Conservation (phyloP, 2,329 filamentous ascomycete genomes). For the Cryphonectria carpinicola region DNA sequence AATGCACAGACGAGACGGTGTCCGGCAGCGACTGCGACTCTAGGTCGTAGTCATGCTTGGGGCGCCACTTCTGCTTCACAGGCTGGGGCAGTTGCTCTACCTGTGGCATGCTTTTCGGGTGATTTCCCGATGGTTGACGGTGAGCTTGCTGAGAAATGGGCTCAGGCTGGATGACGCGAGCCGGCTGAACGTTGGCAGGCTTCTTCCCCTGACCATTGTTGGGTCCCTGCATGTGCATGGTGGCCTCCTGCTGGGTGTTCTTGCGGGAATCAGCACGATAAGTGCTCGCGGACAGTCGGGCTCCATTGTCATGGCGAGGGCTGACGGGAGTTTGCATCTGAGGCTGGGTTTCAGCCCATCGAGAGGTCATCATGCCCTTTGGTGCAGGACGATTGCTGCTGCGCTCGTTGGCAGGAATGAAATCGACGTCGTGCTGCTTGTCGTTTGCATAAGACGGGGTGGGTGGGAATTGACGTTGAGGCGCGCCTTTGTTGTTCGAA, state of each 20-base stretch:
- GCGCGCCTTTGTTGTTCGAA: background rate
- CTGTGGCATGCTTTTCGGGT: background rate
- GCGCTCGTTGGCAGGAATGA: background rate
- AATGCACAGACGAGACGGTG: slow-evolving; percentile 12
- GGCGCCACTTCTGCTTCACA: slow-evolving; percentile 15
- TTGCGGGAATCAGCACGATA: background rate
- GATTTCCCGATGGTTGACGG: background rate
- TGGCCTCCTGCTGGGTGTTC: background rate
- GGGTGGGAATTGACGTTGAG: background rate
- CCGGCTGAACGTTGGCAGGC: background rate
- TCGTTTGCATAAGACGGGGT: background rate
- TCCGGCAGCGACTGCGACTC: slow-evolving; percentile 24
- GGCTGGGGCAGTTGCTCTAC: background rate
- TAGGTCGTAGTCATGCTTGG: slow-evolving; percentile 14
- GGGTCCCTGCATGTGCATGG: background rate
- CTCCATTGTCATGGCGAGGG: background rate
- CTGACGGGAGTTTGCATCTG: background rate
- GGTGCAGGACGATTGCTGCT: background rate
- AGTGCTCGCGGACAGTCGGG: background rate
- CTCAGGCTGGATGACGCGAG: background rate
- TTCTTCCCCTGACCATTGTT: background rate
- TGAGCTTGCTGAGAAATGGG: background rate
- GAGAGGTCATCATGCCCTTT: slow-evolving; percentile 2
- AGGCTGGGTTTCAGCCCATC: background rate
- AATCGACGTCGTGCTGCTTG: background rate